A percentile compares a stretch with the other conserved stretches of the same genome.
Conservation (phyloP, 129 eudicot genomes). For the Artemisia argyi region DNA sequence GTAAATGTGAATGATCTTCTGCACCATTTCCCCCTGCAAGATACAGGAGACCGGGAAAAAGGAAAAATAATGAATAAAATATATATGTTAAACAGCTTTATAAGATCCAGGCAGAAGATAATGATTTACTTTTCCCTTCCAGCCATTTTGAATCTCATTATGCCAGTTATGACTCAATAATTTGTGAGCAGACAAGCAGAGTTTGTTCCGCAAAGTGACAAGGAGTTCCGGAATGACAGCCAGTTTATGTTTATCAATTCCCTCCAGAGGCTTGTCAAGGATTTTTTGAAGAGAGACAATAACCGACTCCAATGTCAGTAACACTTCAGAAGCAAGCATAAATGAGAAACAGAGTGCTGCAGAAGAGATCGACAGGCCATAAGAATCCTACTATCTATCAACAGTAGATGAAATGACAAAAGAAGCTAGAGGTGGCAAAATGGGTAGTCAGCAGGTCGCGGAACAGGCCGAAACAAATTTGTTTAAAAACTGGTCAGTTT, state of each 20-base stretch:
- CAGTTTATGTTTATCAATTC: slow-evolving; percentile 41
- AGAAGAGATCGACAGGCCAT: slow-evolving; percentile 26
- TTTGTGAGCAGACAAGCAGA: slow-evolving; percentile 55
- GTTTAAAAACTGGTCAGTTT: no score
- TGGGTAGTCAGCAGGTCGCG: background rate
- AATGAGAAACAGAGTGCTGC: slow-evolving; percentile 70
- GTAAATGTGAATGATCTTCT: slow-evolving; percentile 68
- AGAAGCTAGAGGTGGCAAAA: slow-evolving; percentile 5
- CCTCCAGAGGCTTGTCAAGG: slow-evolving; percentile 36
- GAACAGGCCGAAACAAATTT: background rate
- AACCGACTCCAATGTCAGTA: slow-evolving; percentile 55
- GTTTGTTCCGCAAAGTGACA: slow-evolving; percentile 49
- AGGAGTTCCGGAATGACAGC: slow-evolving; percentile 36
- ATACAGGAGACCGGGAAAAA: slow-evolving; percentile 13
- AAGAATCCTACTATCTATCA: slow-evolving; percentile 6
- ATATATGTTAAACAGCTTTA: background rate
- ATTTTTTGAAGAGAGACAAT: slow-evolving; percentile 47
- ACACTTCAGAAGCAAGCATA: slow-evolving; percentile 68
- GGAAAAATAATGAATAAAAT: slow-evolving; percentile 13
- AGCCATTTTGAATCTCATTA: slow-evolving; percentile 38
- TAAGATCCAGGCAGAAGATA: slow-evolving; percentile 11
- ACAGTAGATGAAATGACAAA: background rate
- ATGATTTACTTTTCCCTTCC: slow-evolving; percentile 58
- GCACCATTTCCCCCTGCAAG: slow-evolving; percentile 70
- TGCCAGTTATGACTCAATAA: slow-evolving; percentile 55